Base-by-base conservation (phyloP, 2,329 filamentous ascomycete species). In the Leptographium procerum region DNA sequence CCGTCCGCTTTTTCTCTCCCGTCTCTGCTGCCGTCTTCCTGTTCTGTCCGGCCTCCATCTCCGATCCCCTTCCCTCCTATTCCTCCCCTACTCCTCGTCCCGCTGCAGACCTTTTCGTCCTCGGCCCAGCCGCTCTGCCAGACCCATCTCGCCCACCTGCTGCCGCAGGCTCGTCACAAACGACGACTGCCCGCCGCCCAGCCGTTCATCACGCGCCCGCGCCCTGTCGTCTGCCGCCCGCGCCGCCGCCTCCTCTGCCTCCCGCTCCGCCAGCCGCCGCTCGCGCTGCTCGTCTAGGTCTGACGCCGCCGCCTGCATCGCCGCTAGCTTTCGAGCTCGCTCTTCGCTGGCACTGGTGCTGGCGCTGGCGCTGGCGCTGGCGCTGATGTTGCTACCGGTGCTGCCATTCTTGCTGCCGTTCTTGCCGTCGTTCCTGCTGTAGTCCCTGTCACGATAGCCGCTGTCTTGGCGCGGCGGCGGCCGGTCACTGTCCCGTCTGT, bases 251-350 rank as follows among this genome's bases (percentile, higher is more conserved):
- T 95, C 89, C 61, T 77, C 77, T 62, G 83, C 81, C 28, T 82
- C 84, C 22, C 91, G 73, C 1, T 83, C 82, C 0, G 82, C 81
- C 11, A 95, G 74, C 28, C 89, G 81, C 60, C 80, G 78, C 63
- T 82, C 81, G 34, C 90, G 84, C 64, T 87, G 84, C n/a, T 75
- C 68, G 65, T 92, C 88, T 53, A 95, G 75, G 13, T 86, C 82
- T 1, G 77, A 78, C 5, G 87, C 87, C 31, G 84, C 85, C 22
- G 80, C 79, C 68, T 88, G 86, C 87, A 91, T 90, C 10, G 83
- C 85, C 19, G 84, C 86, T 22, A 90, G 72, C 68, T 84, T 88
- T 28, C 80, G 78, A 14, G 84, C 83, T n/a, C 78, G 77, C 61
- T 87, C 84, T 26, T 82, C 79, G 24, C 79, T 79, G n/a, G n/a